Percentiles rank a stretch among this genome's conserved stretches.
phyloP scores from a whole-genome alignment of 768 basidiomycete species.

The Naematelia encephala region DNA sequence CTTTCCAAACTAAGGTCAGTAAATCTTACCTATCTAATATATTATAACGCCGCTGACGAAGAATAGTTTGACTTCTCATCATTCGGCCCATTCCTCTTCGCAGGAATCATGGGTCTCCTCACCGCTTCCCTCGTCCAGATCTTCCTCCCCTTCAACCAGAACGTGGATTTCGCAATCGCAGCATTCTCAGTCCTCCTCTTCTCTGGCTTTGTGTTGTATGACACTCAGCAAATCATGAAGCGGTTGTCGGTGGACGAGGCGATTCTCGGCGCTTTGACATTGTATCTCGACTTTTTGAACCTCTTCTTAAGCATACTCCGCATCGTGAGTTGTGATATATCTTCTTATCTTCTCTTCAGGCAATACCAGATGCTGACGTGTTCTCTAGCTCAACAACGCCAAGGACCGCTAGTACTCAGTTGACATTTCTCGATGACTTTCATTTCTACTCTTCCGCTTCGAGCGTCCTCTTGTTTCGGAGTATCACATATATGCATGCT shows the following conservation, averaged over 20 bases:
- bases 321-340: conserved; percentile 38
- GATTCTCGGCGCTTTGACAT: conserved; percentile 67
- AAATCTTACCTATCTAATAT: neutral
- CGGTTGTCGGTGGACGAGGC: conserved; percentile 88
- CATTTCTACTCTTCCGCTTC: neutral
- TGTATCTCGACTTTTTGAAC: conserved; percentile 84
- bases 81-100: conserved; percentile 87
- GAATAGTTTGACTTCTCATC: conserved; percentile 86
- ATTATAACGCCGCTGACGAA: conserved; percentile 8
- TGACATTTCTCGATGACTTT: neutral
- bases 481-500: neutral
- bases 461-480: neutral
- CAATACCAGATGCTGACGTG: neutral
- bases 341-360: no score
- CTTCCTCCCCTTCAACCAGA: conserved; percentile 80
- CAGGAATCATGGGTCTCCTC: conserved; percentile 70
- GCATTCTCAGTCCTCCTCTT: conserved; percentile 75
- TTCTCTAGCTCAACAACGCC: conserved; percentile 34
- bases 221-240: conserved; percentile 81
- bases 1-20: conserved; percentile 82
- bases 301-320: conserved; percentile 50
- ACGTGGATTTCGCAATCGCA: conserved; percentile 76
- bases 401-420: conserved; percentile 29
- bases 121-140: conserved; percentile 77
- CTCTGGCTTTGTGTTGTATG: conserved; percentile 68